These are phyloP conservation scores for Aspergillus incahuasiensis DNA, from an alignment of 495 filamentous ascomycete species.

Conservation along the genomic window DNA sequence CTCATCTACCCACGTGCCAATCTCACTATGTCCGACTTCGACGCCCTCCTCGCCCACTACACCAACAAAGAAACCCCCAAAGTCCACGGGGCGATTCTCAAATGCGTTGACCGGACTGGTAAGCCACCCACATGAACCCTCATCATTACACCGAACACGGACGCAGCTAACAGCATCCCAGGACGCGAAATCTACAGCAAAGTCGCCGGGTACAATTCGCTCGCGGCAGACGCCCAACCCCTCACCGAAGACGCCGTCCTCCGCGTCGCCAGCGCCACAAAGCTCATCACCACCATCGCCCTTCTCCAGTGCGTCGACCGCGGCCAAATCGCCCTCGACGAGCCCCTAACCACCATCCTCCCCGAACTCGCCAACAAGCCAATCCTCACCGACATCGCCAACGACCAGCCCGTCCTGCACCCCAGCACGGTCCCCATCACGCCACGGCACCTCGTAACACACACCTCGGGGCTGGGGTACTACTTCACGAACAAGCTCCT, in stretches of 20 bases:
- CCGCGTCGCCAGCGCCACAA: slow-evolving; percentile 19
- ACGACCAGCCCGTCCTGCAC: slow-evolving; percentile 24
- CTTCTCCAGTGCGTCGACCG: slow-evolving; percentile 47
- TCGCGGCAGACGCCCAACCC: not conserved
- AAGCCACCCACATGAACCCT: not conserved
- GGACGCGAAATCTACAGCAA: slow-evolving; percentile 10
- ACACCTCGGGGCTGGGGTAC: slow-evolving; percentile 47
- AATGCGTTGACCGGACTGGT: slow-evolving; percentile 8
- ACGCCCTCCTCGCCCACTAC: slow-evolving; percentile 8
- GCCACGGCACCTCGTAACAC: slow-evolving; percentile 43
- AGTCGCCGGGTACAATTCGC: slow-evolving; percentile 3
- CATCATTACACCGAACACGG: not conserved
- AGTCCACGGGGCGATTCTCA: slow-evolving; percentile 6
- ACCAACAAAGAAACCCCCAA: slow-evolving; percentile 1
- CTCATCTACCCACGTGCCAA: not conserved
- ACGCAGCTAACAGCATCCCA: too few relatives aligned
- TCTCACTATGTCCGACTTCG: slow-evolving; percentile 4
- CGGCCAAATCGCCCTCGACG: slow-evolving; percentile 36
- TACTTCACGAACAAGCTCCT: slow-evolving; percentile 34
- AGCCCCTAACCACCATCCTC: slow-evolving; percentile 31
- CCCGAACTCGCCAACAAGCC: slow-evolving; percentile 38
- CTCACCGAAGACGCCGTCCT: slow-evolving; percentile 20
- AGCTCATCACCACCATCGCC: slow-evolving; percentile 17
- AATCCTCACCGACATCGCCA: slow-evolving; percentile 37
- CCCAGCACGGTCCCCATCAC: slow-evolving; percentile 32